Evolutionary conservation across 306 rosid genomes (phyloP).

Genomic region (Begonia fuchsioides): DNA sequence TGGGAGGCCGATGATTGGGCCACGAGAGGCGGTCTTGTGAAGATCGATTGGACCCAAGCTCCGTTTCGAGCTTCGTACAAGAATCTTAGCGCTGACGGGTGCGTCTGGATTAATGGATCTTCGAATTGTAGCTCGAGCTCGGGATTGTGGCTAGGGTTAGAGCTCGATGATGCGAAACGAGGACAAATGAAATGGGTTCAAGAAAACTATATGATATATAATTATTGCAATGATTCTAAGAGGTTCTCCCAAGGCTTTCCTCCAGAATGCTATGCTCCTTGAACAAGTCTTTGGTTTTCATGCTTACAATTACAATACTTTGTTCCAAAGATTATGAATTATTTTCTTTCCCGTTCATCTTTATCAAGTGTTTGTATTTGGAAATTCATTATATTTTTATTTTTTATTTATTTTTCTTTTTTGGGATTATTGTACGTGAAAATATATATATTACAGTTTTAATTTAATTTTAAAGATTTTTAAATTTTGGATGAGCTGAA

Average conservation of each 20-base stretch:
- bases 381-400: too few relatives aligned
- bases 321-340: too few relatives aligned
- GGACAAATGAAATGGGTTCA: slow-evolving; percentile 44
- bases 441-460: too few relatives aligned
- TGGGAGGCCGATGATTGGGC: slow-evolving; percentile 83
- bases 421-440: too few relatives aligned
- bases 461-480: too few relatives aligned
- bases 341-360: too few relatives aligned
- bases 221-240: slow-evolving; percentile 41
- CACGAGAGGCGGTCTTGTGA: slow-evolving; percentile 69
- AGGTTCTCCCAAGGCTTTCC: slow-evolving; percentile 62
- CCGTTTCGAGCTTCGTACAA: slow-evolving; percentile 50
- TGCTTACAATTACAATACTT: too few relatives aligned
- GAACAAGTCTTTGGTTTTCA: background rate
- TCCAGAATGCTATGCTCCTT: slow-evolving; percentile 27
- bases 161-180: slow-evolving; percentile 21
- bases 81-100: slow-evolving; percentile 31
- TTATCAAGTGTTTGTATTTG: too few relatives aligned
- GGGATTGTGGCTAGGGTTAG: slow-evolving; percentile 26
- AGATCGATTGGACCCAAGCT: slow-evolving; percentile 58
- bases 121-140: slow-evolving; percentile 33
- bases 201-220: slow-evolving; percentile 47
- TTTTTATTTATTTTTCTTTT: too few relatives aligned
- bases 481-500: too few relatives aligned
- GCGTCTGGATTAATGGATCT: slow-evolving; percentile 32